Percentiles rank a stretch among this genome's conserved stretches.
These are phyloP conservation scores for Gossypium lobatum DNA, from an alignment of 441 rosid genomes.

Conservation along the genomic window DNA sequence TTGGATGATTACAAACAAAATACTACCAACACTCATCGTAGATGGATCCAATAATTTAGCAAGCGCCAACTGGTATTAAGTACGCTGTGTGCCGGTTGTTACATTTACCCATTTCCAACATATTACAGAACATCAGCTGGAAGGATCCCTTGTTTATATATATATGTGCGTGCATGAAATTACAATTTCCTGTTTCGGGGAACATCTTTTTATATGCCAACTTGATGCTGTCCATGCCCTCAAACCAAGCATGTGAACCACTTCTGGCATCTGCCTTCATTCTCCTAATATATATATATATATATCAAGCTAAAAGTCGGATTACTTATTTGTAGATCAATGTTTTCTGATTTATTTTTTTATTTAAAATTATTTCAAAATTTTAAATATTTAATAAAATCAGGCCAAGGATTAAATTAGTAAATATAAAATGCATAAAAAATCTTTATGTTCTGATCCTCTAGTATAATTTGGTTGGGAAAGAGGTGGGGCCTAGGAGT, in stretches of 20 bases:
- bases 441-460: no score
- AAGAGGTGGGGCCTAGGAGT: no score
- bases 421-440: no score
- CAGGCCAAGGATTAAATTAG: no score
- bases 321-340: no score
- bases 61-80: background rate
- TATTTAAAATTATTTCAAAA: no score
- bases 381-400: no score
- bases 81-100: conserved; percentile 11
- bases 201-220: background rate
- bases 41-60: background rate
- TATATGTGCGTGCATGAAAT: background rate
- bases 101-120: background rate
- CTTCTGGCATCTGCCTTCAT: no score
- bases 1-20: background rate
- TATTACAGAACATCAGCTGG: background rate
- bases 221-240: conserved; percentile 6
- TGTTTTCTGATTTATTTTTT: no score
- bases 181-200: background rate
- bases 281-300: no score
- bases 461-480: no score
- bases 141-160: background rate
- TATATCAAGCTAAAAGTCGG: no score
- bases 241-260: conserved; percentile 20
- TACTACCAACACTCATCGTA: background rate